These are phyloP conservation scores for Metarhizium humberi DNA, from an alignment of 2,329 filamentous ascomycete species.

Conservation along the genomic window DNA sequence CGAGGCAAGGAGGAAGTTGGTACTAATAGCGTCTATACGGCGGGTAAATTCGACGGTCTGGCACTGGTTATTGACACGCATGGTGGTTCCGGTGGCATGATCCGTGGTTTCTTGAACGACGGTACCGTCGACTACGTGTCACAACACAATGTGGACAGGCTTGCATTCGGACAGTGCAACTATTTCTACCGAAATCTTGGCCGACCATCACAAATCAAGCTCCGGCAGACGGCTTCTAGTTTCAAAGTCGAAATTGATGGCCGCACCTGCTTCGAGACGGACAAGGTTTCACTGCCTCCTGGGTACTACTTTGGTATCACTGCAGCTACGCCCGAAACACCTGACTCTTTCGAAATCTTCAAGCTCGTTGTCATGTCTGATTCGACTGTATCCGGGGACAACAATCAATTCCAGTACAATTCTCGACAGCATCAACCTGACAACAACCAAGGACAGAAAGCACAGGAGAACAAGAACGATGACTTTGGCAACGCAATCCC, in stretches of 20 bases:
- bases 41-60: conserved; percentile 80
- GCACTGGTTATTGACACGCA: conserved; percentile 79
- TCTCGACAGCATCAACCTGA: conserved; percentile 16
- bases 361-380: conserved; percentile 68
- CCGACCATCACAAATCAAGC: conserved; percentile 66
- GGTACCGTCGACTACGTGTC: conserved; percentile 69
- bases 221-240: conserved; percentile 52
- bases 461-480: conserved; percentile 20
- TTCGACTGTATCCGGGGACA: conserved; percentile 17
- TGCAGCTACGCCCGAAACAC: conserved; percentile 80
- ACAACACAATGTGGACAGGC: conserved; percentile 67
- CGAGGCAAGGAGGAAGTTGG: conserved; percentile 57
- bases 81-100: conserved; percentile 65
- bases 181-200: conserved; percentile 89
- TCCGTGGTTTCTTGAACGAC: conserved; percentile 92
- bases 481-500: conserved; percentile 26
- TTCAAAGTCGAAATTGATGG: conserved; percentile 79
- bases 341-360: conserved; percentile 91
- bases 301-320: conserved; percentile 83
- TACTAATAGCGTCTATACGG: conserved; percentile 73
- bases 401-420: conserved; percentile 5
- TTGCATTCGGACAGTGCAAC: conserved; percentile 89
- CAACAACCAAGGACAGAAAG: conserved; percentile 22
- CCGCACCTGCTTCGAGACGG: conserved; percentile 70
- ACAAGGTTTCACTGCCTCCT: conserved; percentile 66